Conservation (phyloP, 1,284 basidiomycete genomes). For the Ceratobasidium sp. region DNA sequence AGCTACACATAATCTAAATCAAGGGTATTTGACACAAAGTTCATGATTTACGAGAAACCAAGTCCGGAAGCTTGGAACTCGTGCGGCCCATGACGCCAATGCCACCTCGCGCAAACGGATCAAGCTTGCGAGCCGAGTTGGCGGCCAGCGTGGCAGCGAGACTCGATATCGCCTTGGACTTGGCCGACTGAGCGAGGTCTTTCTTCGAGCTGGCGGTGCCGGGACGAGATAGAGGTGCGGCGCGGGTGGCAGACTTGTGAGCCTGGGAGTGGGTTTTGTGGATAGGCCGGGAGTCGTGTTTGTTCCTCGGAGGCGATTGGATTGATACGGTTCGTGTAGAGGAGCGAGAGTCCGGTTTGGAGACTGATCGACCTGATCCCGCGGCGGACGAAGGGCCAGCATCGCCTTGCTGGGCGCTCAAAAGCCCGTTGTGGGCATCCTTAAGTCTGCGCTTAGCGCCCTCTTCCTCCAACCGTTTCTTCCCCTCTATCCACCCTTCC, state of each 20-base stretch:
- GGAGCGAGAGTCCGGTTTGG: background rate
- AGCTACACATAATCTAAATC: constrained; percentile 11
- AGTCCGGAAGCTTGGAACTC: constrained; percentile 8
- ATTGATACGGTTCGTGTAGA: constrained; percentile 5
- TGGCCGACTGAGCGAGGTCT: constrained; percentile 19
- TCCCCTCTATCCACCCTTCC: constrained; percentile 65
- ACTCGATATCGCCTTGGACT: constrained; percentile 30
- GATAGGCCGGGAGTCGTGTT: constrained; percentile 15
- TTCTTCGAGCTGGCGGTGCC: background rate
- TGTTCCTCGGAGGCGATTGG: constrained; percentile 14
- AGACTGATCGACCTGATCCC: background rate
- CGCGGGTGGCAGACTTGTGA: constrained; percentile 21
- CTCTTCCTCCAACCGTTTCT: constrained; percentile 42
- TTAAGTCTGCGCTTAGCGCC: constrained; percentile 35
- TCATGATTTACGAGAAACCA: constrained; percentile 15
- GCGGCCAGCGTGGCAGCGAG: constrained; percentile 19
- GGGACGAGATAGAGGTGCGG: background rate
- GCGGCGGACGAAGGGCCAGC: background rate
- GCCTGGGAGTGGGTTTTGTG: constrained; percentile 25
- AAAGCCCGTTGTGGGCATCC: constrained; percentile 22
- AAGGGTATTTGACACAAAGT: background rate
- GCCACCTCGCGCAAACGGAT: constrained; percentile 28
- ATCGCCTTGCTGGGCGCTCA: background rate
- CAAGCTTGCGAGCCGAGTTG: constrained; percentile 34
- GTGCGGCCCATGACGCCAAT: constrained; percentile 26